Evolutionary conservation across 352 stramenopile genomes (phyloP).

Genomic region (Blastocystis sp.): DNA sequence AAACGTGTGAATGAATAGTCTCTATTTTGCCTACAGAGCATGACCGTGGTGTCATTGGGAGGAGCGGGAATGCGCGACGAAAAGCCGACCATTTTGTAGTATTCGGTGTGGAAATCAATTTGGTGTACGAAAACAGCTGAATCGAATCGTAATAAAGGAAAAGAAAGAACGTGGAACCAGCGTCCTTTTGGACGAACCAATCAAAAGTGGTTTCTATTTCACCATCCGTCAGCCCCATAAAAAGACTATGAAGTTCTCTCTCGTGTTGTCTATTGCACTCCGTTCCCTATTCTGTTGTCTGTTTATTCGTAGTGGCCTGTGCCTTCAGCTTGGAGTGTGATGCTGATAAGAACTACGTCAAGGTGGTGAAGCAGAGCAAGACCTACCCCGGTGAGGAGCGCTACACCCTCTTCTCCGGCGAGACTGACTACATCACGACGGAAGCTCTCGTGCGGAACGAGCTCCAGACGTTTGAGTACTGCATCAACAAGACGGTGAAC

Average conservation of each 20-base stretch:
- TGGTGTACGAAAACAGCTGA: not conserved
- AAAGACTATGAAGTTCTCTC: not conserved
- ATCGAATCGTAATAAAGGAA: not conserved
- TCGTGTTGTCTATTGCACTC: not conserved
- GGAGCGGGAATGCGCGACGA: not conserved
- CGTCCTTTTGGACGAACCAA: not conserved
- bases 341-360: constrained; percentile 7
- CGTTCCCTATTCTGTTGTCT: not conserved
- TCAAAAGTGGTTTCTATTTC: not conserved
- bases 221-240: not conserved
- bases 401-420: not conserved
- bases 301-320: not conserved
- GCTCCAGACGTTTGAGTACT: not conserved
- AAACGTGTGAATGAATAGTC: not conserved
- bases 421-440: not conserved
- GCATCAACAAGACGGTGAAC: constrained; percentile 14
- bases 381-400: not conserved
- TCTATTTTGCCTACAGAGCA: not conserved
- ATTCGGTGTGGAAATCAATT: not conserved
- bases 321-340: not conserved
- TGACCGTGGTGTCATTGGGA: not conserved
- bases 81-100: not conserved
- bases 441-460: not conserved
- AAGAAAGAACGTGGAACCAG: not conserved
- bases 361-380: constrained; percentile 4